Base-by-base conservation (phyloP, 345 rosid genomes). In the Bruguiera sexangula region DNA sequence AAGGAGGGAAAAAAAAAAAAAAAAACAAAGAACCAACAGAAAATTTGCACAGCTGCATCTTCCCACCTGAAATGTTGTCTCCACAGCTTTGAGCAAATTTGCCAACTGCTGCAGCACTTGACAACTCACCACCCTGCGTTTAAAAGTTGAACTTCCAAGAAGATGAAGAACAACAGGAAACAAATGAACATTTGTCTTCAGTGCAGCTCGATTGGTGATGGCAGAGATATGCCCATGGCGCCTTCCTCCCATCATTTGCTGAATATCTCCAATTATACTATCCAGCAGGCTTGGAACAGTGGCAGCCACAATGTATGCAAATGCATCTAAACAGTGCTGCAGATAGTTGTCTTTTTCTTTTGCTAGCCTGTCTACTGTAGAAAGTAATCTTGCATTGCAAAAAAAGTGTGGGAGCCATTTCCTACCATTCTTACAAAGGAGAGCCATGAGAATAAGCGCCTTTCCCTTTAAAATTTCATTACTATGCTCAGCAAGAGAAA, bases 111-210 rank as follows among this genome's bases (percentile, higher is more conserved):
- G 85, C 64, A 86, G 81, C 73, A 90, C 88, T 69, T 84, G 93
- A 60, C 57, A 75, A 75, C 76, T 89, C 67, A 85, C 89, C 81
- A 89, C 83, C 80, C 77, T 92, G 81, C 78, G 87, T 79, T 85
- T 95, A 75, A 95, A 89, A 69, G 85, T 81, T 37, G 87, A 83
- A 78, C 91, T 92, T 55, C 90, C 92, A 24, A 92, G 97, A 70
- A 95, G 96, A 76, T 92, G 94, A 79, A 95, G 96, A 74, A 92
- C 84, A 59, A 91, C 89, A 3, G 96, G 91, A 78, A 95, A 88
- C 72, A 87, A 70, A 74, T 92, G 90, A 69, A 79, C 73, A 69
- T 77, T 89, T 60, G 85, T 86, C 85, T 86, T 95, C 62, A 87
- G 72, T 76, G 88, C 77, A 69, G 82, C 80, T 68, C 99, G 88